phyloP scores from a whole-genome alignment of 2,329 filamentous ascomycete genomes.

The Chaetomium sp. region DNA sequence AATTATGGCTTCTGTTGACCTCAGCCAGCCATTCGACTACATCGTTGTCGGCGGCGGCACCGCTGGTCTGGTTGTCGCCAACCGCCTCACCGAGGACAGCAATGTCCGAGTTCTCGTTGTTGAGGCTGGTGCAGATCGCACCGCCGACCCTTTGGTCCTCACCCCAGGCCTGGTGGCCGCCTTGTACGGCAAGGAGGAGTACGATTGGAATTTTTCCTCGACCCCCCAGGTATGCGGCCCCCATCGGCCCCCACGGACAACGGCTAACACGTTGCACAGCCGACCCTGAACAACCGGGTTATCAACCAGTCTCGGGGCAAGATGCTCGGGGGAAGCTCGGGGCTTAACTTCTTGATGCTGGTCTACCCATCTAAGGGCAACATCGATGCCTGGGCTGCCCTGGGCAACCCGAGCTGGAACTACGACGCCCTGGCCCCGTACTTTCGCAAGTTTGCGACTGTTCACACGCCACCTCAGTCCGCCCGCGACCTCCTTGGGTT shows the following conservation, averaged over 20 bases:
- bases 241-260: not conserved
- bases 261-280: constrained; percentile 16
- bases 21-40: constrained; percentile 46
- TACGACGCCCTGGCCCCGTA: constrained; percentile 39
- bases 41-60: constrained; percentile 55
- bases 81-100: constrained; percentile 45
- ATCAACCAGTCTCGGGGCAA: constrained; percentile 41
- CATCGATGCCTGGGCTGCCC: constrained; percentile 37
- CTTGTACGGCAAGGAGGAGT: constrained; percentile 42
- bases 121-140: constrained; percentile 44
- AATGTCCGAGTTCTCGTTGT: constrained; percentile 44
- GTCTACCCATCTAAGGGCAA: constrained; percentile 36
- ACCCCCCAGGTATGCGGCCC: constrained; percentile 39
- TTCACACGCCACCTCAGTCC: constrained; percentile 37
- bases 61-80: constrained; percentile 51
- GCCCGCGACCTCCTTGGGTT: constrained; percentile 38
- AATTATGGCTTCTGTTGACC: constrained; percentile 25
- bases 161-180: constrained; percentile 42
- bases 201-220: constrained; percentile 47
- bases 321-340: constrained; percentile 40
- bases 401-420: constrained; percentile 38
- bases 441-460: constrained; percentile 41
- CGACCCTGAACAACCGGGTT: constrained; percentile 36
- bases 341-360: constrained; percentile 38
- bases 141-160: constrained; percentile 41